phyloP scores from a whole-genome alignment of 1,284 basidiomycete genomes.

The Ceratobasidium sp. region DNA sequence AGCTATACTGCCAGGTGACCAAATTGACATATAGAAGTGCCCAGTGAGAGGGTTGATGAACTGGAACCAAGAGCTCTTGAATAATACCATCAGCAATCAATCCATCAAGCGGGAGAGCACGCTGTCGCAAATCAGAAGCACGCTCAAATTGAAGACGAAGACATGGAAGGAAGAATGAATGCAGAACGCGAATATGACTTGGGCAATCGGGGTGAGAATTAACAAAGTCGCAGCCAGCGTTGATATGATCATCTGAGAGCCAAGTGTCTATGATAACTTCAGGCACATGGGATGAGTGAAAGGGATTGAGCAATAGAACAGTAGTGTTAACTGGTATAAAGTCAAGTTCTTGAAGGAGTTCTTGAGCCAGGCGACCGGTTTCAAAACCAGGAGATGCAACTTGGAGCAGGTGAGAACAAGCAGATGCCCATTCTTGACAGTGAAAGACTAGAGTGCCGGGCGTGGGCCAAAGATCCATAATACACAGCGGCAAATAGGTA shows the following conservation, averaged over 20 bases:
- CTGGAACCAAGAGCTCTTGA: slow-evolving; percentile 7
- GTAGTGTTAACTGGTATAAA: not conserved
- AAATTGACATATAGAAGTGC: not conserved
- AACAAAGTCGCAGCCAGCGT: slow-evolving; percentile 1
- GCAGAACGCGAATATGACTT: not conserved
- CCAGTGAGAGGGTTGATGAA: slow-evolving; percentile 5
- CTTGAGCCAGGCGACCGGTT: not conserved
- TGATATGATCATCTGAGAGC: slow-evolving; percentile 18
- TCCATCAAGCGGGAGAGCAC: not conserved
- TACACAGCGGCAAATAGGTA: not conserved
- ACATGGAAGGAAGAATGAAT: not conserved
- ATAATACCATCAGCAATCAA: not conserved
- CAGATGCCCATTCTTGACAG: not conserved
- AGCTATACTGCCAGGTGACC: not conserved
- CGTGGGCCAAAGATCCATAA: slow-evolving; percentile 1
- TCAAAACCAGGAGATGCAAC: not conserved
- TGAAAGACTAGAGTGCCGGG: not conserved
- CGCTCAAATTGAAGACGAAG: not conserved
- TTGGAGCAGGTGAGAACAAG: not conserved
- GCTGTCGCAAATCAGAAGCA: not conserved
- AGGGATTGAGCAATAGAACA: not conserved
- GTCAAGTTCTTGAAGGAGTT: not conserved
- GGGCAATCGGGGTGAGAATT: not conserved
- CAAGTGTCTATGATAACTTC: not conserved
- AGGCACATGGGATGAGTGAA: not conserved